A percentile compares a stretch with the other conserved stretches of the same genome.
phyloP scores from a whole-genome alignment of 2,329 filamentous ascomycete species.

The Thelonectria olida region DNA sequence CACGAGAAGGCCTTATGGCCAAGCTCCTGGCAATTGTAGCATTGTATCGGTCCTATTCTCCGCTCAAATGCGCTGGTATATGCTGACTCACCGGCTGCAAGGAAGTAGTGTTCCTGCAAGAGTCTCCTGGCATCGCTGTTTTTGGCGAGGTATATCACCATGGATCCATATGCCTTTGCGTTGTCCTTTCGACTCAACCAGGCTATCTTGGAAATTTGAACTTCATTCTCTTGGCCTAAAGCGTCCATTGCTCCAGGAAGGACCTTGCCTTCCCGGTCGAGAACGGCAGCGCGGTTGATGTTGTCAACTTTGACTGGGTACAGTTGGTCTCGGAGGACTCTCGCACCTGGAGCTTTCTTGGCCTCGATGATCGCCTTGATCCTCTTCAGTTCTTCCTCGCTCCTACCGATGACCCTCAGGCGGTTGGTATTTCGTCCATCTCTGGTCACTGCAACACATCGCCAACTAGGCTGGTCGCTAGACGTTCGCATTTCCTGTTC shows the following conservation, averaged over 20 bases:
- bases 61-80: slow-evolving; percentile 26
- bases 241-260: slow-evolving; percentile 21
- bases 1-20: slow-evolving; percentile 2
- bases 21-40: slow-evolving; percentile 43
- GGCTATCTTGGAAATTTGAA: slow-evolving; percentile 32
- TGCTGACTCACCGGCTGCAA: neutral
- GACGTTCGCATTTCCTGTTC: too few relatives aligned
- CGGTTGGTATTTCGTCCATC: neutral
- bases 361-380: neutral
- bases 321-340: slow-evolving; percentile 33
- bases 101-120: neutral
- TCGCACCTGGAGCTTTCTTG: slow-evolving; percentile 8
- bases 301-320: slow-evolving; percentile 39
- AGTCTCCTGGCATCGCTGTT: neutral
- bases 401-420: neutral
- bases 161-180: slow-evolving; percentile 39
- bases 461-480: too few relatives aligned
- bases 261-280: slow-evolving; percentile 29
- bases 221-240: slow-evolving; percentile 37
- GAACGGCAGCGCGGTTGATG: slow-evolving; percentile 29
- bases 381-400: neutral
- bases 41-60: slow-evolving; percentile 37
- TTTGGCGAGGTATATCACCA: slow-evolving; percentile 29
- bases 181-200: slow-evolving; percentile 37
- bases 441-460: neutral